phyloP scores from a whole-genome alignment of 495 filamentous ascomycete species.

The Trichoderma parareesei region DNA sequence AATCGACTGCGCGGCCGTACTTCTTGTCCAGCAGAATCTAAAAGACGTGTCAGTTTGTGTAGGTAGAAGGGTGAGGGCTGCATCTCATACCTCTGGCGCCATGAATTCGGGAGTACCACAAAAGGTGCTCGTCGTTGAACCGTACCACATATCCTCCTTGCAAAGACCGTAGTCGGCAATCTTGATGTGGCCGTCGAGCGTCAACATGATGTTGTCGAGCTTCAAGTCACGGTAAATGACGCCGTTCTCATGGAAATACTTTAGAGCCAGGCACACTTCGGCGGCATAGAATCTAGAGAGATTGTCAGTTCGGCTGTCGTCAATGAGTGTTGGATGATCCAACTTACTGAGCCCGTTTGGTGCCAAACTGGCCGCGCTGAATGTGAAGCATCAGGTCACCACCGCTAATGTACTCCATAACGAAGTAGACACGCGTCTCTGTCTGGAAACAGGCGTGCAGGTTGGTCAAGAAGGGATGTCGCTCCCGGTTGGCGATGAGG shows the following conservation, averaged over 20 bases:
- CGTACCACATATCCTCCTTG: slow-evolving; percentile 99
- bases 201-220: slow-evolving; percentile 96
- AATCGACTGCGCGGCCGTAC: slow-evolving; percentile 97
- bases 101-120: slow-evolving; percentile 99
- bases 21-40: slow-evolving; percentile 98
- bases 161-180: slow-evolving; percentile 98
- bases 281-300: slow-evolving; percentile 82
- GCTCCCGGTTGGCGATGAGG: slow-evolving; percentile 93
- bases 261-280: slow-evolving; percentile 92
- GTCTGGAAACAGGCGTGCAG: slow-evolving; percentile 99
- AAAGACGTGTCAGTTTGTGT: slow-evolving; percentile 12
- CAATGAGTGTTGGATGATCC: background rate
- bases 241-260: slow-evolving; percentile 99
- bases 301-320: background rate
- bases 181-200: slow-evolving; percentile 96
- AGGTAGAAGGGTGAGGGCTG: background rate
- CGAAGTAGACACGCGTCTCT: slow-evolving; percentile 96
- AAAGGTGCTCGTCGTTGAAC: slow-evolving; percentile 92
- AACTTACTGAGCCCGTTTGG: slow-evolving; percentile 86
- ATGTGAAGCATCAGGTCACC: slow-evolving; percentile 99
- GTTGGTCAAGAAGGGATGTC: slow-evolving; percentile 92
- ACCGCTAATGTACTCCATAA: slow-evolving; percentile 99
- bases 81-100: slow-evolving; percentile 78
- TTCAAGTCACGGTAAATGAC: slow-evolving; percentile 99
- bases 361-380: slow-evolving; percentile 90